Conservation (phyloP, 139 green algal genomes). For the Raphidocelis subcapitata region DNA sequence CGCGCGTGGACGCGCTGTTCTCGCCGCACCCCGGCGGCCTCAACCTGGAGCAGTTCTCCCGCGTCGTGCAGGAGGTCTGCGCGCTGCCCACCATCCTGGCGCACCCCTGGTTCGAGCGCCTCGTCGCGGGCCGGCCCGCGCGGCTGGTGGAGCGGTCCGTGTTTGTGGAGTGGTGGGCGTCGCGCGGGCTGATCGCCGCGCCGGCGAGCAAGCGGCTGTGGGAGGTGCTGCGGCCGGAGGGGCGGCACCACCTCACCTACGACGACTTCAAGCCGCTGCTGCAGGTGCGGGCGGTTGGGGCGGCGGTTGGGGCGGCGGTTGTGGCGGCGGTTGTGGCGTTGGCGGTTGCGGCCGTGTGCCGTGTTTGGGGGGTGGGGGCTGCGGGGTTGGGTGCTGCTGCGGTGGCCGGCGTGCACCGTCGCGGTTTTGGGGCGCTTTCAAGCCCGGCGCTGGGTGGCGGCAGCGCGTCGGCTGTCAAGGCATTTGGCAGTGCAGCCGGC, state of each 20-base stretch:
- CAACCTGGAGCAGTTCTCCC: constrained; percentile 60
- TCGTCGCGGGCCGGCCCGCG: constrained; percentile 29
- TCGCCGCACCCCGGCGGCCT: constrained; percentile 45
- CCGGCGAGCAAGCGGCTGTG: constrained; percentile 42
- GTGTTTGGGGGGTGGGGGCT: too few relatives aligned
- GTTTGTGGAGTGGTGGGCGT: constrained; percentile 48
- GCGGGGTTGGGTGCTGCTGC: too few relatives aligned
- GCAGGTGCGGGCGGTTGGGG: constrained; percentile 47
- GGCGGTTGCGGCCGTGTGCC: too few relatives aligned
- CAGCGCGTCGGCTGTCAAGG: too few relatives aligned
- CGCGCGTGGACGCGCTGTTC: constrained; percentile 52
- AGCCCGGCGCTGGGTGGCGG: too few relatives aligned
- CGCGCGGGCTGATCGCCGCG: constrained; percentile 29
- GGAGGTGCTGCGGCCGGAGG: constrained; percentile 46
- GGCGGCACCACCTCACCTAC: constrained; percentile 49
- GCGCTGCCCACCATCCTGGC: constrained; percentile 81
- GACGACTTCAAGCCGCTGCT: constrained; percentile 85
- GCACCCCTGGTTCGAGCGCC: constrained; percentile 75
- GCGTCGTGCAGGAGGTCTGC: constrained; percentile 72
- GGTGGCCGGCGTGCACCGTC: too few relatives aligned
- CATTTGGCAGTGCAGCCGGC: too few relatives aligned
- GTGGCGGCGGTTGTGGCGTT: too few relatives aligned
- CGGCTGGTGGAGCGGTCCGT: constrained; percentile 32
- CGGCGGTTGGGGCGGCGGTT: too few relatives aligned
- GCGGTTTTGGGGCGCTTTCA: too few relatives aligned